phyloP scores from a whole-genome alignment of 768 basidiomycete species.

The Symmetrospora coprosmae region DNA sequence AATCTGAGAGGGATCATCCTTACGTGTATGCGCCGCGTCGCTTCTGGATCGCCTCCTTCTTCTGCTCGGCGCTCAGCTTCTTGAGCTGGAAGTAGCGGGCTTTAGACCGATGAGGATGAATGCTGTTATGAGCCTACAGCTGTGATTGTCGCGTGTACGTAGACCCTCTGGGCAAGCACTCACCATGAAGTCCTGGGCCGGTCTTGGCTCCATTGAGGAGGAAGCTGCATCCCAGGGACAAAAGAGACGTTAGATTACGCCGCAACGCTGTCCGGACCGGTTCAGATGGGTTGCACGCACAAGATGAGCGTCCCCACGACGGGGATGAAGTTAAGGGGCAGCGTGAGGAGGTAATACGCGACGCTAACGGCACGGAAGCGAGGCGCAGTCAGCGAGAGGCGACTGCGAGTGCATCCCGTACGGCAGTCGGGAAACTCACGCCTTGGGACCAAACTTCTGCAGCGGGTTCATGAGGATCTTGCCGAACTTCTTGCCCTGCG shows the following conservation, averaged over 20 bases:
- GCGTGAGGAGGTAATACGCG: conserved; percentile 49
- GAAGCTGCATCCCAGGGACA: conserved; percentile 17
- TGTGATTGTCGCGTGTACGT: no score
- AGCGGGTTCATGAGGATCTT: conserved; percentile 42
- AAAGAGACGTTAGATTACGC: background rate
- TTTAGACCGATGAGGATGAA: conserved; percentile 45
- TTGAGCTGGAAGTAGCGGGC: conserved; percentile 58
- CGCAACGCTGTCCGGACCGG: conserved; percentile 30
- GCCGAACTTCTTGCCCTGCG: conserved; percentile 42
- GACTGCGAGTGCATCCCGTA: conserved; percentile 27
- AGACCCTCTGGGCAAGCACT: background rate
- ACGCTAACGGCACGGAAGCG: no score
- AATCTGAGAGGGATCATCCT: conserved; percentile 38
- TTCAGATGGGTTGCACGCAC: conserved; percentile 41
- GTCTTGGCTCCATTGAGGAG: conserved; percentile 2
- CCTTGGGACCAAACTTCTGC: conserved; percentile 34
- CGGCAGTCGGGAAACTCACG: conserved; percentile 35
- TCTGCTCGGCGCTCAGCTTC: conserved; percentile 42
- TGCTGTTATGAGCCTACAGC: no score
- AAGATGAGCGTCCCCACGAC: conserved; percentile 53
- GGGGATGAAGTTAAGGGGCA: conserved; percentile 57
- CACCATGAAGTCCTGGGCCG: background rate
- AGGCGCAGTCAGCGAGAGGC: no score
- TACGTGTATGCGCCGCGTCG: conserved; percentile 52
- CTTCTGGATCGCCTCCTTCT: conserved; percentile 43